Base-by-base conservation (phyloP, 495 filamentous ascomycete genomes). In the Xylaria bambusicola region DNA sequence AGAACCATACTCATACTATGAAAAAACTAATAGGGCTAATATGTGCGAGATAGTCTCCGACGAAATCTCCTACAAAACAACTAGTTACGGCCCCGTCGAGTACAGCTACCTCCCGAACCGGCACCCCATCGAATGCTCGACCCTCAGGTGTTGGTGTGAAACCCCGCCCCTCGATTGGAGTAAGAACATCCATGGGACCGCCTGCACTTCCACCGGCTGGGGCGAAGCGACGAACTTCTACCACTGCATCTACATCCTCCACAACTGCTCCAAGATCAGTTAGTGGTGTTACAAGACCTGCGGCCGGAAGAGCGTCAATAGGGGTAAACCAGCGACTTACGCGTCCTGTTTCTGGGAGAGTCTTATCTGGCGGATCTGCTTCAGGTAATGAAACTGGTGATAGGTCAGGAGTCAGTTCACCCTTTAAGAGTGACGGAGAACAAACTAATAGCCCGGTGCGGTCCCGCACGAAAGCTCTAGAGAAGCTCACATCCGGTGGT, bases 51-150 rank as follows among this genome's bases (percentile, higher is more conserved):
- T 62, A 91, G 88, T 90, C 89, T 27, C 90, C 91, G 5, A 86
- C 83, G 0, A 91, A 90, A 66, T 91, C 88, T 4, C 90, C 91
- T 7, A 91, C 89, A 9, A 93, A 95, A 68, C 88, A 90, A 60
- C 72, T 90, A 9, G 75, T 63, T 8, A 82, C 82, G 31, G 77
- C 82, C 2, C 66, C 79, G 2, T 75, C 85, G 15, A 86, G 86
- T 29, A 76, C 80, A 18, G 71, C 78, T 3, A 76, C 79, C 23
- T 87, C 87, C 6, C 81, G 87, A 56, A 88, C 84, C 36, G 80
- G 78, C 35, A 82, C 87, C 1, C 84, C 86, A 3, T 77, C 79
- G 8, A 84, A 77, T 70, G 69, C 74, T 9, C 67, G 68, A 52
- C 57, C 68, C 79, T 60, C 75, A 64, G 35, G 75, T 60, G 41